A percentile compares a stretch with the other conserved stretches of the same genome.
These are phyloP conservation scores for Linum trigynum DNA, from an alignment of 345 rosid species.

Conservation along the genomic window DNA sequence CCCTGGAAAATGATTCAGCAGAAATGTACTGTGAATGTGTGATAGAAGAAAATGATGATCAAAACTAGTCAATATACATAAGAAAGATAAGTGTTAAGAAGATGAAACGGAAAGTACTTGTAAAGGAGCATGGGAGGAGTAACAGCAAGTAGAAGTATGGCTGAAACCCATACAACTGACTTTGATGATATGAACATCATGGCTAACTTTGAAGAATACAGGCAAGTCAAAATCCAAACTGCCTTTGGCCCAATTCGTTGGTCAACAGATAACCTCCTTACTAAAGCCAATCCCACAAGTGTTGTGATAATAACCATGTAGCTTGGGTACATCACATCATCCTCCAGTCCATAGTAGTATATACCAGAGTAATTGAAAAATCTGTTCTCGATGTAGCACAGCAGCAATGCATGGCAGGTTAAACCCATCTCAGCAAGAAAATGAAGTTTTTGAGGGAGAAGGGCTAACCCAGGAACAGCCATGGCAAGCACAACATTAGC, in stretches of 20 bases:
- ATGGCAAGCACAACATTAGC: conserved; percentile 76
- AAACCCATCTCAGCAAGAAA: conserved; percentile 73
- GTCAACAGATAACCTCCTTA: conserved; percentile 67
- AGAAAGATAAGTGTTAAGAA: background rate
- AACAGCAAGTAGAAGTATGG: conserved; percentile 71
- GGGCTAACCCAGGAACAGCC: conserved; percentile 88
- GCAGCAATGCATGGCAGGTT: conserved; percentile 64
- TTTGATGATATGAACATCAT: conserved; percentile 84
- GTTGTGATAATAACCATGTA: conserved; percentile 93
- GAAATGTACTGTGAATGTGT: background rate
- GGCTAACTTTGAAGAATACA: conserved; percentile 83
- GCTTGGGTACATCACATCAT: conserved; percentile 97
- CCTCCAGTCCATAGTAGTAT: conserved; percentile 84
- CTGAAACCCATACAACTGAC: conserved; percentile 80
- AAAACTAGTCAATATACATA: background rate
- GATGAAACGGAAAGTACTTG: conserved; percentile 40
- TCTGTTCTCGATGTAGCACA: conserved; percentile 79
- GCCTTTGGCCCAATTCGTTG: conserved; percentile 71
- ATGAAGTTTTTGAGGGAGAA: conserved; percentile 69
- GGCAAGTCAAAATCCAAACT: conserved; percentile 86
- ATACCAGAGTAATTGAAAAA: conserved; percentile 83
- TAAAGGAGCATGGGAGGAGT: conserved; percentile 90
- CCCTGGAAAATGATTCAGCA: conserved; percentile 44
- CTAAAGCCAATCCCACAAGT: conserved; percentile 70
- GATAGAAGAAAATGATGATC: background rate